Percentiles rank a stretch among this genome's conserved stretches.
These are phyloP conservation scores for Raphanus raphanistrum DNA, from an alignment of 345 rosid genomes.

Conservation along the genomic window DNA sequence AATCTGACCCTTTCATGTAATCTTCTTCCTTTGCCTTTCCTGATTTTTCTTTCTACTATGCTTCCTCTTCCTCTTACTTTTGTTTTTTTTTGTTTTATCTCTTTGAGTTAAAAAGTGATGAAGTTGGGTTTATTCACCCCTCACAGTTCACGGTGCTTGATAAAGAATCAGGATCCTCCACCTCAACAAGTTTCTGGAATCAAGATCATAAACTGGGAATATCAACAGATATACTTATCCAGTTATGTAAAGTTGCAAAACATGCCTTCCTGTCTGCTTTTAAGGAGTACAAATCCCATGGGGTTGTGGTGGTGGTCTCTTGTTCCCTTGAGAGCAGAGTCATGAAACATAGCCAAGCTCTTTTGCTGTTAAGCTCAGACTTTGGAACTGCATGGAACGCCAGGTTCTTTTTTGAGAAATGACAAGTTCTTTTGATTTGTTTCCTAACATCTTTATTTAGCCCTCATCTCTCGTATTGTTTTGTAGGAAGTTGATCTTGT, in stretches of 20 bases:
- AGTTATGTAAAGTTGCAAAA: slow-evolving; percentile 61
- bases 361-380: slow-evolving; percentile 81
- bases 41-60: neutral
- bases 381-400: slow-evolving; percentile 90
- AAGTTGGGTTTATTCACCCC: slow-evolving; percentile 86
- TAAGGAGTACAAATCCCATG: slow-evolving; percentile 41
- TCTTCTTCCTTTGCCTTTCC: neutral
- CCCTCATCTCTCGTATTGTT: neutral
- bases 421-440: neutral
- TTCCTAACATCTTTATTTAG: slow-evolving; percentile 1
- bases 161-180: slow-evolving; percentile 38
- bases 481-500: slow-evolving; percentile 65
- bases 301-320: neutral
- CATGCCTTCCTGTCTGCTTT: slow-evolving; percentile 49
- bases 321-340: slow-evolving; percentile 45
- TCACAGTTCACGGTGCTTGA: slow-evolving; percentile 64
- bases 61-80: neutral
- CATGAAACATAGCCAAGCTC: slow-evolving; percentile 74
- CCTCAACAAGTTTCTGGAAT: slow-evolving; percentile 53
- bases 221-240: slow-evolving; percentile 60
- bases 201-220: slow-evolving; percentile 86
- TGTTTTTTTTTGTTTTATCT: neutral
- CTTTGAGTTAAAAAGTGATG: slow-evolving; percentile 60
- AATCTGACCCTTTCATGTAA: slow-evolving; percentile 78
- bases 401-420: slow-evolving; percentile 53